Conservation (phyloP, 129 eudicot species). For the Centella asiatica region DNA sequence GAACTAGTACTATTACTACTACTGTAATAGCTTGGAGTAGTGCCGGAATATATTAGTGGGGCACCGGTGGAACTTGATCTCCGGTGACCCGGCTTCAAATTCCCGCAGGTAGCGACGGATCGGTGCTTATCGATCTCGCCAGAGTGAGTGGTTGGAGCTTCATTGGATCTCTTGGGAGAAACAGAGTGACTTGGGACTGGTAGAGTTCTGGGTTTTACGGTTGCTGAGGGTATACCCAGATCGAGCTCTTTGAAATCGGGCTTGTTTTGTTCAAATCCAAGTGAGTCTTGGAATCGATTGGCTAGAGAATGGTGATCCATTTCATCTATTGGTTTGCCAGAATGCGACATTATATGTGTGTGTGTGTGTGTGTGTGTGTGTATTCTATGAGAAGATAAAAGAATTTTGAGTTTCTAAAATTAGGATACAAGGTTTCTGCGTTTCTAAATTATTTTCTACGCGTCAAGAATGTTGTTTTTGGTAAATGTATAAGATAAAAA, state of each 20-base stretch:
- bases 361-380: not conserved
- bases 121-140: conserved; percentile 34
- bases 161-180: conserved; percentile 20
- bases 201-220: not conserved
- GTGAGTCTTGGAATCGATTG: conserved; percentile 15
- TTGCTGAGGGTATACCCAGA: conserved; percentile 17
- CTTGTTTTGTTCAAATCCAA: conserved; percentile 33
- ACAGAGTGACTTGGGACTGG: not conserved
- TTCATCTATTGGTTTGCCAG: conserved; percentile 29
- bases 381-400: not conserved
- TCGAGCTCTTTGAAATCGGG: conserved; percentile 50
- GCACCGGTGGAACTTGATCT: conserved; percentile 53
- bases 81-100: conserved; percentile 41
- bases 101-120: conserved; percentile 28
- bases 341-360: conserved; percentile 24
- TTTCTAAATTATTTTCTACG: not conserved
- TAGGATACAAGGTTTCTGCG: too few species aligned
- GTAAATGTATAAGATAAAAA: too few species aligned
- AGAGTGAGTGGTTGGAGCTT: conserved; percentile 15
- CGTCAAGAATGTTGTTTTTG: not conserved
- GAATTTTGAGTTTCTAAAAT: too few species aligned
- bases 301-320: conserved; percentile 17
- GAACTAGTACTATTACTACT: conserved; percentile 19
- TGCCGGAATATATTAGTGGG: conserved; percentile 47
- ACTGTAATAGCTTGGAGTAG: conserved; percentile 8